These are phyloP conservation scores for Dalechampia spathulata DNA, from an alignment of 441 rosid genomes.

Conservation along the genomic window DNA sequence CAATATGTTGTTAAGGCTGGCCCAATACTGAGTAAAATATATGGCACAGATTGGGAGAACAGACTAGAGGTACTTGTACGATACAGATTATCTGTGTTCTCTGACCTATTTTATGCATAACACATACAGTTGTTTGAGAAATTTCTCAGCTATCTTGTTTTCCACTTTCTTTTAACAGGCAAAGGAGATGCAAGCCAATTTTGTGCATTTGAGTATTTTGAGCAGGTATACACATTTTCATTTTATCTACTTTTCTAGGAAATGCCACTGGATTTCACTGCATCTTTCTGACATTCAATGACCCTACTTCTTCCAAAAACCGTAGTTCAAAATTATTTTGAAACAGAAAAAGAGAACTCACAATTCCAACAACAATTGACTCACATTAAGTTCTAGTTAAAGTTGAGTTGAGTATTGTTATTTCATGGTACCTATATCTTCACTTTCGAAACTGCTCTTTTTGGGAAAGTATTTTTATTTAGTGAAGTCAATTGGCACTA, in stretches of 20 bases:
- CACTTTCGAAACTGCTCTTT: too few relatives aligned
- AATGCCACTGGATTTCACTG: too few relatives aligned
- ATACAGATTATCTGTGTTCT: neutral
- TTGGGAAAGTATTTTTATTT: too few relatives aligned
- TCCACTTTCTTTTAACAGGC: constrained; percentile 48
- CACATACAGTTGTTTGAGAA: constrained; percentile 6
- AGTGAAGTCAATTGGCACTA: too few relatives aligned
- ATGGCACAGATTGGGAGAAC: constrained; percentile 83
- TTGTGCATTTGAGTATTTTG: constrained; percentile 68
- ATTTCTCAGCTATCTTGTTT: constrained; percentile 8
- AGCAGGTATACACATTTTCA: constrained; percentile 56
- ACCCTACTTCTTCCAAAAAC: too few relatives aligned
- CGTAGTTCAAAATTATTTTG: too few relatives aligned
- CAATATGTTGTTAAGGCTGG: constrained; percentile 82
- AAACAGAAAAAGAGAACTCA: too few relatives aligned
- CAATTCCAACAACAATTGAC: too few relatives aligned
- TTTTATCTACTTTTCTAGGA: constrained; percentile 4
- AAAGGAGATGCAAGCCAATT: constrained; percentile 75
- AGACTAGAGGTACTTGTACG: constrained; percentile 64
- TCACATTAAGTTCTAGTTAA: too few relatives aligned
- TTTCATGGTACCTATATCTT: too few relatives aligned
- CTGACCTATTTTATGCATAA: neutral
- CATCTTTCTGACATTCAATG: too few relatives aligned
- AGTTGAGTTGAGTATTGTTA: too few relatives aligned
- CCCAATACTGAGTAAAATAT: constrained; percentile 47